Conservation (phyloP, 2,329 filamentous ascomycete species). For the Thermomyces lanuginosus region DNA sequence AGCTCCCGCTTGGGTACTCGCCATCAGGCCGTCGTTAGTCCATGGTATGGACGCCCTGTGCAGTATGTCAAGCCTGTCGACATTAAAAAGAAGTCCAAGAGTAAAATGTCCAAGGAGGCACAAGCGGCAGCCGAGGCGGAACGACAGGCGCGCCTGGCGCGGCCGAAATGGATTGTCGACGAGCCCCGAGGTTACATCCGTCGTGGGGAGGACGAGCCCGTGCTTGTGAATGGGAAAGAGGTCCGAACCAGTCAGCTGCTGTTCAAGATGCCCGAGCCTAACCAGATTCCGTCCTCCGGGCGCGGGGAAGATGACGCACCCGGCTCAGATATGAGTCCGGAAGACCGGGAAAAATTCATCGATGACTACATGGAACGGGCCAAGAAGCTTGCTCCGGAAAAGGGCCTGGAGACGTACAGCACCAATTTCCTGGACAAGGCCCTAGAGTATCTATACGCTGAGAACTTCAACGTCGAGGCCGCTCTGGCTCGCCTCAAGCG, state of each 20-base stretch:
- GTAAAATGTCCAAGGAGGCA: conserved; percentile 63
- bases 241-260: conserved; percentile 57
- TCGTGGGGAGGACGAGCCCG: conserved; percentile 61
- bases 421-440: conserved; percentile 84
- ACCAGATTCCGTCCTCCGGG: conserved; percentile 27
- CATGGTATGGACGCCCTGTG: conserved; percentile 79
- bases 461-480: conserved; percentile 53
- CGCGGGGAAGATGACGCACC: conserved; percentile 28
- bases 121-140: conserved; percentile 67
- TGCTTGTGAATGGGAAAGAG: conserved; percentile 47
- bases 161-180: conserved; percentile 87
- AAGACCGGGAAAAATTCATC: conserved; percentile 42
- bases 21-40: conserved; percentile 70
- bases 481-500: conserved; percentile 55
- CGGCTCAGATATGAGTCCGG: conserved; percentile 18
- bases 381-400: conserved; percentile 44
- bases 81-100: conserved; percentile 58
- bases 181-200: conserved; percentile 72
- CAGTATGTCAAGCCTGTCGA: conserved; percentile 79
- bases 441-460: conserved; percentile 52
- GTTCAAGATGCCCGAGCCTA: conserved; percentile 56
- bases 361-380: conserved; percentile 62
- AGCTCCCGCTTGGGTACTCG: conserved; percentile 81
- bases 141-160: conserved; percentile 58
- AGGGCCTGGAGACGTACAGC: conserved; percentile 57